Base-by-base conservation (phyloP, 106 monocot species). In the Acorus calamus region DNA sequence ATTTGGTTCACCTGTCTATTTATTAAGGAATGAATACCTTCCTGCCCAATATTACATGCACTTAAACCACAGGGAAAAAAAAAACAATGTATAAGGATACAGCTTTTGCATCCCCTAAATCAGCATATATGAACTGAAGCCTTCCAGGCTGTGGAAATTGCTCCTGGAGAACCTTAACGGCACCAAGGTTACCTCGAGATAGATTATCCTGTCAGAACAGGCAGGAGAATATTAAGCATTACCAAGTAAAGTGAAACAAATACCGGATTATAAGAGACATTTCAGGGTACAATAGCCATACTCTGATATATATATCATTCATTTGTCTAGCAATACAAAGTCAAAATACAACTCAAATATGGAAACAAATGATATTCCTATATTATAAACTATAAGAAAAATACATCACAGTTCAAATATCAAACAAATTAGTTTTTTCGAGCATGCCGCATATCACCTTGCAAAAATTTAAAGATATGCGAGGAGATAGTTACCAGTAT, bases 141-240 rank as follows among this genome's bases (percentile, higher is more conserved):
- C 82, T 85, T 49, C 89, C 89, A 51, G 85, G 82, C 68, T 89
- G 57, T 7, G 89, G 89, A 62, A 77, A 89, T 59, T 77, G 60
- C 55, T 72, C 63, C 50, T 83, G 82, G 48, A 89, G 82, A 57
- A 79, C 66, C 52, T 75, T 89, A 46, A 89, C 69, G 3, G 89
- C 85, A 43, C 82, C 89, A 13, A 83, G 72, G 55, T 89, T 89
- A 75, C 89, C 89, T 52, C 89, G 82, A 8, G 89, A 89, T 53
- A 89, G 85, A 76, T 89, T 89, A 76, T 89, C 89, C 89, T 89
- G 71, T 47, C 49, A 59, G 44, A 74, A 60, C 28, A 28, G 28
- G 28, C 28, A 28, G 28, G 28, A 28, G 28, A 28, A 28, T 28
- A 28, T 28, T 28, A 28, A 28, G 28, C 28, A 28, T 28, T 28